Base-by-base conservation (phyloP, 208 protist genomes). In the Trypanosoma caninum region DNA sequence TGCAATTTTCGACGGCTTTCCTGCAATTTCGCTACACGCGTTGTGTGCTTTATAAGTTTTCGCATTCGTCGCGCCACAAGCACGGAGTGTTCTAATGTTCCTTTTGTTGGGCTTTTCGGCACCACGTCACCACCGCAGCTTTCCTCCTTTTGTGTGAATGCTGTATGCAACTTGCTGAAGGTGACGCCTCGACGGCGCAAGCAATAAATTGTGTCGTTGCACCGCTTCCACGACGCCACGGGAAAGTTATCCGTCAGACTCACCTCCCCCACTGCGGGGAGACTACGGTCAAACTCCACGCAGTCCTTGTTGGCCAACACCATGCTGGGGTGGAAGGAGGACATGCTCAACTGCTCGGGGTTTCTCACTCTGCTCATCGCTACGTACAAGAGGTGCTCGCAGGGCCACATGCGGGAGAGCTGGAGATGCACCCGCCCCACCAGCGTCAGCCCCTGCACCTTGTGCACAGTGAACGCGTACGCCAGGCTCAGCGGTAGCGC, bases 401-500 rank as follows among this genome's bases (percentile, higher is more conserved):
- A 94, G 22, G 87, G 84, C 87, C 87, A 94, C 87, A 94, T 94
- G 57, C 82, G 79, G 31, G 81, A 87, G 42, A 94, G 84, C 69
- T 94, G 81, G 25, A 94, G 80, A 68, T 94, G 87, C 52, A 94
- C 87, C 33, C 84, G 87, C 11, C 87, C 82, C 27, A 91, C 82
- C 18, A 94, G 69, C 30, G 84, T 91, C 50, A 94, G 67, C 0
- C 87, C 87, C 72, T 94, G 87, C 67, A 91, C 84, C 72, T 94
- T 94, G 72, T 94, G 87, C 68, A 94, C 87, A 8, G 87, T 94
- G 69, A 94, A 94, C 69, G 87, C 87, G 62, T 91, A 94, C 56
- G 87, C 87, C n/a, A 91, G 61, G 30, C 74, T 82, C 38, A 94
- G 80, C 9, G 87, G 87, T 8, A 94, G 53, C 25, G 81, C 74